Evolutionary conservation across 257 asterid species (phyloP).

Genomic region (Schizonepeta tenuifolia): DNA sequence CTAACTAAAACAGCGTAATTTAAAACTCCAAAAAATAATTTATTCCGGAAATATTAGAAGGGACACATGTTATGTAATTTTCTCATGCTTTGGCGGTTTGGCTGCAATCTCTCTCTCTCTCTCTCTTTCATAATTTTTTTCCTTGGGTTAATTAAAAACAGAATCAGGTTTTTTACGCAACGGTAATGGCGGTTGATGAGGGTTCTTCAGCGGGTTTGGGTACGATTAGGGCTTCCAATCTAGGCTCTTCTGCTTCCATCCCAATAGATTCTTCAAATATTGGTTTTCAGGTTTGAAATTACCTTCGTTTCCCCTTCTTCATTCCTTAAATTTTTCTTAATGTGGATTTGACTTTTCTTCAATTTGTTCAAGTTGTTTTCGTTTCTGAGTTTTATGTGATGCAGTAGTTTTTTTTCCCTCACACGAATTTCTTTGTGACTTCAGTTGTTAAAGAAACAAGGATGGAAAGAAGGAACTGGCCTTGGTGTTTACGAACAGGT

Average conservation of each 20-base stretch:
- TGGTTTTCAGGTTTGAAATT: constrained; percentile 50
- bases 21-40: background rate
- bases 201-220: constrained; percentile 46
- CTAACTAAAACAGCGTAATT: too few species aligned
- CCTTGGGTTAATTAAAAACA: background rate
- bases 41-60: background rate
- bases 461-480: constrained; percentile 94
- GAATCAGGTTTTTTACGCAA: background rate
- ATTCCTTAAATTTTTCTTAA: too few species aligned
- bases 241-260: constrained; percentile 41
- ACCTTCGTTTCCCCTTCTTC: too few species aligned
- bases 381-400: constrained; percentile 5
- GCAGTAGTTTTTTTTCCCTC: background rate
- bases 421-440: background rate
- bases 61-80: background rate
- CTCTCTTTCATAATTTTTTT: background rate
- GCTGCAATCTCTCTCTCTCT: background rate
- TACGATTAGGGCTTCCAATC: constrained; percentile 22
- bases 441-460: constrained; percentile 89
- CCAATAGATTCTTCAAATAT: constrained; percentile 61
- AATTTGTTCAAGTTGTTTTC: background rate
- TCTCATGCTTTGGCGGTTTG: background rate
- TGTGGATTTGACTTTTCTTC: background rate
- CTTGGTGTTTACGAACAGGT: constrained; percentile 87
- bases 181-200: constrained; percentile 38